phyloP scores from a whole-genome alignment of 202 grass and related monocot genomes.

The Carex sylvatica region DNA sequence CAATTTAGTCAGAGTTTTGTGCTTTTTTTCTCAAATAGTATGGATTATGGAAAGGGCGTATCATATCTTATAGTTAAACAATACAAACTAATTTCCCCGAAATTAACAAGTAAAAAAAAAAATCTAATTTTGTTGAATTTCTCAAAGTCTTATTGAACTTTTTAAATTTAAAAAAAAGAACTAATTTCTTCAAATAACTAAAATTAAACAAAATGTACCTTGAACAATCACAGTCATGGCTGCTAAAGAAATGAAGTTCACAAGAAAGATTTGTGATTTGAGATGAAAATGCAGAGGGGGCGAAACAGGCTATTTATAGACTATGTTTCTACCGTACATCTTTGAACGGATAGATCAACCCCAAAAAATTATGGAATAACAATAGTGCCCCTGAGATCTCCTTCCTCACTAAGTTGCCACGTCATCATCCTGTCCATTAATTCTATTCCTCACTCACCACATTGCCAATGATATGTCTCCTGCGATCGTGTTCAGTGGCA shows the following conservation, averaged over 20 bases:
- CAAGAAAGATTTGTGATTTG: not conserved
- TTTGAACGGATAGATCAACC: not conserved
- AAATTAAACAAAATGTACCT: constrained; percentile 13
- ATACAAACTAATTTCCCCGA: not conserved
- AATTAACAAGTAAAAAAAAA: not conserved
- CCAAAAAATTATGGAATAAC: not conserved
- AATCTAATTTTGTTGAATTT: not conserved
- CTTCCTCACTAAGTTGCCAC: not conserved
- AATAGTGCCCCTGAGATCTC: not conserved
- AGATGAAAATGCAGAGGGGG: not conserved
- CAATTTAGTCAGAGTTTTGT: not conserved
- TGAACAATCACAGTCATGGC: constrained; percentile 33
- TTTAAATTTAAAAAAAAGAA: not conserved
- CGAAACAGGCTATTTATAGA: not conserved
- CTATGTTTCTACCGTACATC: not conserved
- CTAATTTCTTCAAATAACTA: not conserved
- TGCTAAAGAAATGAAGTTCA: not conserved
- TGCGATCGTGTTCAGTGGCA: not conserved
- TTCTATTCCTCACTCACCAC: not conserved
- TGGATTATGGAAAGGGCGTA: not conserved
- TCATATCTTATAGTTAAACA: not conserved
- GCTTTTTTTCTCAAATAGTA: not conserved
- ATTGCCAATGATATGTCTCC: not conserved
- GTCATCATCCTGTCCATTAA: not conserved
- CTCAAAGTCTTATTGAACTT: not conserved